Conservation (phyloP, 768 basidiomycete genomes). For the Tricholoma matsutake region DNA sequence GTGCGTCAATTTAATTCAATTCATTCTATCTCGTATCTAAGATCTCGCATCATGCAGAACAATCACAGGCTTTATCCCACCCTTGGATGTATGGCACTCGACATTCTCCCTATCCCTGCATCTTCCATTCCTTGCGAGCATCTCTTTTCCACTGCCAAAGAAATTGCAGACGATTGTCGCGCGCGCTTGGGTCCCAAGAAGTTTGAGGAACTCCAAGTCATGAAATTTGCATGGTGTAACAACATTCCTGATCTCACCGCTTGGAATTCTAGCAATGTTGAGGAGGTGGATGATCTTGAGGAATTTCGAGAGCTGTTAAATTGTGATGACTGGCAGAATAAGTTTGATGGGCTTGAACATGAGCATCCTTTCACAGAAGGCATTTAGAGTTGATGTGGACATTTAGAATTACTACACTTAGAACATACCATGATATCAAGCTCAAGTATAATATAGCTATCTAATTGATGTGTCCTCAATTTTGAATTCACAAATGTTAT, state of each 20-base stretch:
- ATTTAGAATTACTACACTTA: background rate
- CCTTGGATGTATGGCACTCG: background rate
- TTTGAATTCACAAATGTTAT: no score
- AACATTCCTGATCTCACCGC: constrained; percentile 41
- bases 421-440: background rate
- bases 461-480: background rate
- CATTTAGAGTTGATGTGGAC: background rate
- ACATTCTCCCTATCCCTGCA: background rate
- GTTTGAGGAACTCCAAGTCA: no score
- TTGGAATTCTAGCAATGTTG: constrained; percentile 24
- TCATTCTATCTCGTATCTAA: background rate
- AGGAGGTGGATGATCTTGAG: constrained; percentile 6
- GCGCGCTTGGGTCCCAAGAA: constrained; percentile 4
- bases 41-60: background rate
- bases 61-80: background rate
- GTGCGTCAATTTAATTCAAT: constrained; percentile 1
- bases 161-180: constrained; percentile 3
- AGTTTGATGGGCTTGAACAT: no score
- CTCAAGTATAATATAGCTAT: background rate
- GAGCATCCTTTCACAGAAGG: background rate
- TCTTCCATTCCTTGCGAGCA: background rate
- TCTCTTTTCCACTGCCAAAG: constrained; percentile 10
- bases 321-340: no score
- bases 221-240: constrained; percentile 11
- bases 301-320: constrained; percentile 3